Conservation (phyloP, 495 filamentous ascomycete genomes). For the Lophiotrema nucula region DNA sequence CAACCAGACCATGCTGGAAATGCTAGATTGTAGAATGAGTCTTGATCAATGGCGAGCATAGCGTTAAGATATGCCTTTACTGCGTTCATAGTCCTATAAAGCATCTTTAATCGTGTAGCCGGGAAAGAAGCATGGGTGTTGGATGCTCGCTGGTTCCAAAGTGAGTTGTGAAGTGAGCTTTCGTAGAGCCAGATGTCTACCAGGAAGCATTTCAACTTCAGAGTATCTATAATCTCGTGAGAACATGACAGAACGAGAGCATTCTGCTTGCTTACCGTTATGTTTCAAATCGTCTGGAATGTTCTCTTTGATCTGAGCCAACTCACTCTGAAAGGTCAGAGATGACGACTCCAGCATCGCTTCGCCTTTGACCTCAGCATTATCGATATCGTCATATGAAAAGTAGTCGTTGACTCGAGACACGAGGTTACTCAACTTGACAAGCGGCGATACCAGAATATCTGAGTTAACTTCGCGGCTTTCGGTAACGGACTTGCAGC, state of each 20-base stretch:
- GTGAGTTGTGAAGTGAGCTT: conserved; percentile 3
- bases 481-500: conserved; percentile 1
- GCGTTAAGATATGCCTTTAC: conserved; percentile 11
- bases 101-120: background rate
- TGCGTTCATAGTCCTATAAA: background rate
- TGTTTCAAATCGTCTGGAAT: background rate
- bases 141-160: background rate
- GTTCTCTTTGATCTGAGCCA: conserved; percentile 9
- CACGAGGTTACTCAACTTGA: conserved; percentile 9
- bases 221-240: background rate
- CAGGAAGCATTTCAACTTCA: conserved; percentile 1
- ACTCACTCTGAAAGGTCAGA: conserved; percentile 8
- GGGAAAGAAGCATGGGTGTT: background rate
- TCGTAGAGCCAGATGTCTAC: conserved; percentile 23
- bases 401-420: conserved; percentile 21
- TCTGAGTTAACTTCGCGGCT: conserved; percentile 2
- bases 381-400: conserved; percentile 20
- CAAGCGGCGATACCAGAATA: conserved; percentile 8
- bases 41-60: background rate
- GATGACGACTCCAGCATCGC: conserved; percentile 8
- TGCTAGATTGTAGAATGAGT: conserved; percentile 10
- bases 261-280: conserved; percentile 22
- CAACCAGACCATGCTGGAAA: conserved; percentile 23
- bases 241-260: too few relatives aligned
- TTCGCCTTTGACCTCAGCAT: conserved; percentile 15